These are phyloP conservation scores for Cercospora sp. DNA, from an alignment of 2,329 filamentous ascomycete species.

Conservation along the genomic window DNA sequence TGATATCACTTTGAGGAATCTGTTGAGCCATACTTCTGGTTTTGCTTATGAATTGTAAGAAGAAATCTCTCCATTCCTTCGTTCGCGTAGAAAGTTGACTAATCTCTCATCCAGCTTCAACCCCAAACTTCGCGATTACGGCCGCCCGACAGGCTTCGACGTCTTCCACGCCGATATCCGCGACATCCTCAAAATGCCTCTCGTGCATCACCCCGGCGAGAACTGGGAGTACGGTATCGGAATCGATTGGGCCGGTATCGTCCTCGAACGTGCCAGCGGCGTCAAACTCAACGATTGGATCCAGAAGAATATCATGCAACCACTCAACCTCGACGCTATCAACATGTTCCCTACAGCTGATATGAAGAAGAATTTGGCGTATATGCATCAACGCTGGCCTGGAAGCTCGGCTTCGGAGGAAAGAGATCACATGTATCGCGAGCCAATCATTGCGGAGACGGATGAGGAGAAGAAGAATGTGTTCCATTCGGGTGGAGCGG, in stretches of 20 bases:
- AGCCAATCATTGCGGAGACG: conserved; percentile 48
- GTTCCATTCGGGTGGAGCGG: conserved; percentile 64
- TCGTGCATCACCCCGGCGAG: conserved; percentile 66
- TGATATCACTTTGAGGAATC: conserved; percentile 53
- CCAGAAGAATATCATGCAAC: conserved; percentile 49
- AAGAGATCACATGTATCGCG: conserved; percentile 54
- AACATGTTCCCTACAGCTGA: conserved; percentile 58
- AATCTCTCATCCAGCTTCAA: conserved; percentile 40
- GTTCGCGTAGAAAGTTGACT: too few species aligned
- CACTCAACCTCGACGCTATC: conserved; percentile 51
- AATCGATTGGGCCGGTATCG: conserved; percentile 53
- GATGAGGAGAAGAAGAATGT: conserved; percentile 47
- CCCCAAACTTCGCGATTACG: conserved; percentile 43
- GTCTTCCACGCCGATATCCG: conserved; percentile 56
- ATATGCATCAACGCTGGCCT: conserved; percentile 56
- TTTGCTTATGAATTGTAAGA: conserved; percentile 51
- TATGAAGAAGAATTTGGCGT: conserved; percentile 58
- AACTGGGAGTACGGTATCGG: conserved; percentile 59
- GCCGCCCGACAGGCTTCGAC: conserved; percentile 54
- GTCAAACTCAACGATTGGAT: conserved; percentile 49
- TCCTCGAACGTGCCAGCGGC: conserved; percentile 49
- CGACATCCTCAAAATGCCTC: conserved; percentile 53
- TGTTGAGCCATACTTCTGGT: conserved; percentile 53
- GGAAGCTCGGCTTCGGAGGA: conserved; percentile 38
- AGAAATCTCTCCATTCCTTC: too few species aligned